phyloP scores from a whole-genome alignment of 768 basidiomycete species.

The Suillus lakei region DNA sequence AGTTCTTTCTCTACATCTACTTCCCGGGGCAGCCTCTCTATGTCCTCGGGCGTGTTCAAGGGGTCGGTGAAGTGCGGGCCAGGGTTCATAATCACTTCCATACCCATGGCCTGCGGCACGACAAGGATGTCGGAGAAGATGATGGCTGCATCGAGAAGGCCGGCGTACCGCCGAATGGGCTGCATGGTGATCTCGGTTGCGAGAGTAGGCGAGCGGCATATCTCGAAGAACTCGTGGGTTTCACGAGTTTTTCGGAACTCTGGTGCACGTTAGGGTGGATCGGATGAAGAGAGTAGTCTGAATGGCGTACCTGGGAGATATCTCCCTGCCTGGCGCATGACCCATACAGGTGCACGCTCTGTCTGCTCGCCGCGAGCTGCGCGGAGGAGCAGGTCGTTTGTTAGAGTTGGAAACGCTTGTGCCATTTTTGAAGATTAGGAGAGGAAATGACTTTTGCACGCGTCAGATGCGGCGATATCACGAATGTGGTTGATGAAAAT shows the following conservation, averaged over 20 bases:
- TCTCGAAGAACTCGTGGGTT: conserved; percentile 90
- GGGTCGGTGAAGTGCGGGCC: conserved; percentile 90
- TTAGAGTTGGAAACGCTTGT: conserved; percentile 67
- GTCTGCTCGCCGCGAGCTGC: conserved; percentile 89
- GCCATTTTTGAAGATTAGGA: conserved; percentile 32
- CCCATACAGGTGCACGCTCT: conserved; percentile 95
- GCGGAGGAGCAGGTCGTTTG: conserved; percentile 88
- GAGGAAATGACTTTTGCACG: not conserved
- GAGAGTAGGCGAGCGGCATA: conserved; percentile 90
- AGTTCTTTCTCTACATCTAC: conserved; percentile 87
- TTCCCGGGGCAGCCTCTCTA: conserved; percentile 57
- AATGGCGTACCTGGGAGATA: conserved; percentile 83
- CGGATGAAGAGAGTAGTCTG: conserved; percentile 3
- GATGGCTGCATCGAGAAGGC: conserved; percentile 92
- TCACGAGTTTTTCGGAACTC: conserved; percentile 91
- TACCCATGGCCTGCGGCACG: conserved; percentile 96
- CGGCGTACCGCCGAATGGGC: conserved; percentile 87
- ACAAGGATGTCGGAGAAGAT: conserved; percentile 99
- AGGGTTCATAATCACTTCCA: conserved; percentile 94
- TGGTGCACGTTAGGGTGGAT: conserved; percentile 33
- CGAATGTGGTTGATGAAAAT: not conserved
- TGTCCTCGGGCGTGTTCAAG: conserved; percentile 75
- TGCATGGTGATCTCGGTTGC: conserved; percentile 92
- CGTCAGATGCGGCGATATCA: not conserved
- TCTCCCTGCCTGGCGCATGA: conserved; percentile 96